Conservation (phyloP, 495 filamentous ascomycete species). For the Penicillium paradoxum region DNA sequence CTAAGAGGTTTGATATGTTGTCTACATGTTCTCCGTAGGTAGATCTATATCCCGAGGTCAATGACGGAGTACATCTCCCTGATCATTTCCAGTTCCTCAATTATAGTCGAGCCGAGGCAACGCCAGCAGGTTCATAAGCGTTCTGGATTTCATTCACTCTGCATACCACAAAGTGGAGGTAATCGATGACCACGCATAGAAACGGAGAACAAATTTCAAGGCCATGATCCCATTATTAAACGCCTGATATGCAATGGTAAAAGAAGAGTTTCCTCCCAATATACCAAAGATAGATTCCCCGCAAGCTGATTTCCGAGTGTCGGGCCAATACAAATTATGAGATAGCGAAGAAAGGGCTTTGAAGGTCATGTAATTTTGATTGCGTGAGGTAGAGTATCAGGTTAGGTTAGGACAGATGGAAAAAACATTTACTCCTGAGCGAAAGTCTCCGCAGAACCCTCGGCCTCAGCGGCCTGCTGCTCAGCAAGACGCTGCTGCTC, state of each 20-base stretch:
- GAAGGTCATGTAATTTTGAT: slow-evolving; percentile 43
- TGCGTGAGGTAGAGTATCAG: slow-evolving; percentile 39
- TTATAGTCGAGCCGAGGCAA: too few relatives aligned
- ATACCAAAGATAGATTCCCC: neutral
- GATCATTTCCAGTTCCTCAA: too few relatives aligned
- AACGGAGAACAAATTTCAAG: too few relatives aligned
- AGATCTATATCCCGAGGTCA: too few relatives aligned
- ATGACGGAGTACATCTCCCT: too few relatives aligned
- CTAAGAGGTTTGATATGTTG: too few relatives aligned
- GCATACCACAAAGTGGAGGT: neutral
- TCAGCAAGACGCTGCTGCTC: slow-evolving; percentile 65
- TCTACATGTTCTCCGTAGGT: too few relatives aligned
- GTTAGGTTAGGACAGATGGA: slow-evolving; percentile 36
- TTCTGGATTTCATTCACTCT: neutral
- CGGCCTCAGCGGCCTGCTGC: slow-evolving; percentile 50
- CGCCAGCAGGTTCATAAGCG: too few relatives aligned
- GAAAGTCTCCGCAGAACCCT: slow-evolving; percentile 42
- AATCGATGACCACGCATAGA: too few relatives aligned
- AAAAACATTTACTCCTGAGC: slow-evolving; percentile 44
- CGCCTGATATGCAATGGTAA: neutral
- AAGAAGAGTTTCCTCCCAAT: neutral
- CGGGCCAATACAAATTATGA: neutral
- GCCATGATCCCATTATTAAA: neutral
- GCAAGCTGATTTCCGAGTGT: neutral
- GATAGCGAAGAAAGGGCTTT: slow-evolving; percentile 11